These are phyloP conservation scores for Populus hybrid DNA, from an alignment of 441 rosid species.

Conservation along the genomic window DNA sequence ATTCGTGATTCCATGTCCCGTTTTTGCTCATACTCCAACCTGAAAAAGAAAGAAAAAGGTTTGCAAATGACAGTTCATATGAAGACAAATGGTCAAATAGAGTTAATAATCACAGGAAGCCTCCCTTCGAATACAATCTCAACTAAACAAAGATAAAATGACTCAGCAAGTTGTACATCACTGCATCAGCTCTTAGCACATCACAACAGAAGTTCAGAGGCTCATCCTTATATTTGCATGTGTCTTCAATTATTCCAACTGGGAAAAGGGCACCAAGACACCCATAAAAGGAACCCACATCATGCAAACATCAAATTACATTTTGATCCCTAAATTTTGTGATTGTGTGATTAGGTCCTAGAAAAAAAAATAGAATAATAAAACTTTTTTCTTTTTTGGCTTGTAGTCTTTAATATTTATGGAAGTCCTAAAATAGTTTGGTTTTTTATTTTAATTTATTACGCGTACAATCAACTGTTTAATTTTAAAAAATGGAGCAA, in stretches of 20 bases:
- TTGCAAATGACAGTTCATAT: background rate
- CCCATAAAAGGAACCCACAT: background rate
- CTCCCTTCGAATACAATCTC: background rate
- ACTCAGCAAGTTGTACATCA: background rate
- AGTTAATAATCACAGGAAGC: background rate
- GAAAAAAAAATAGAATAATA: no score
- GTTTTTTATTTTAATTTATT: no score
- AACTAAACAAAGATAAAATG: background rate
- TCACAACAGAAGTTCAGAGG: background rate
- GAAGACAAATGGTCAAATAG: background rate
- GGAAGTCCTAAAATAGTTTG: background rate
- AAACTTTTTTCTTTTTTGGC: no score
- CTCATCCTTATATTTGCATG: background rate
- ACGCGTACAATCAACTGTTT: background rate
- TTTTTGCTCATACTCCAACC: constrained; percentile 95
- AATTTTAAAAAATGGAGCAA: background rate
- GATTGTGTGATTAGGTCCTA: background rate
- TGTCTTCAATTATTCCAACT: background rate
- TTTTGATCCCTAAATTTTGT: background rate
- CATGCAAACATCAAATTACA: background rate
- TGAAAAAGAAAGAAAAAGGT: constrained; percentile 24
- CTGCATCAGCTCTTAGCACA: background rate
- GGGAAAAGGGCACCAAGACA: background rate
- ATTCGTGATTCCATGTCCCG: constrained; percentile 87
- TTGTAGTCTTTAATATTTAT: background rate